These are phyloP conservation scores for Chaetomium olivaceum DNA, from an alignment of 2,329 filamentous ascomycete genomes.

Conservation along the genomic window DNA sequence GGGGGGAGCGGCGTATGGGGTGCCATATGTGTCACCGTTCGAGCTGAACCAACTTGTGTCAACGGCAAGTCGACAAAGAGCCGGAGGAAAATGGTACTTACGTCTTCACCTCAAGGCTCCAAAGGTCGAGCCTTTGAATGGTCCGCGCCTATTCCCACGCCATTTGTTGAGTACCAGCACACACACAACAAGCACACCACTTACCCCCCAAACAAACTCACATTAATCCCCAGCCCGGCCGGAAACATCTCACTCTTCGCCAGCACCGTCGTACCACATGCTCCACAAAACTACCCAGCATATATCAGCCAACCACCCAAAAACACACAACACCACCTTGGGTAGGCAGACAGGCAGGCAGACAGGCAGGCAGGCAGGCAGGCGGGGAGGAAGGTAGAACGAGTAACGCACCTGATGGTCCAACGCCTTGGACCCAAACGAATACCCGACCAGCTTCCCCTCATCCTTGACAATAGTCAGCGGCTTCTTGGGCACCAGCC, in stretches of 20 bases:
- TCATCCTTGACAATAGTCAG: conserved; percentile 52
- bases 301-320: not conserved
- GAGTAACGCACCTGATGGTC: conserved; percentile 44
- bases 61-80: not conserved
- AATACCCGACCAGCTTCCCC: conserved; percentile 46
- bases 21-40: conserved; percentile 41
- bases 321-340: too few species aligned
- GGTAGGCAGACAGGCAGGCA: too few species aligned
- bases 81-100: conserved; percentile 36
- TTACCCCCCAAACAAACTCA: conserved; percentile 31
- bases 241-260: conserved; percentile 30
- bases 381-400: too few species aligned
- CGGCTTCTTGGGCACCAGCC: conserved; percentile 35
- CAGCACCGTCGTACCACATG: conserved; percentile 50
- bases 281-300: conserved; percentile 50
- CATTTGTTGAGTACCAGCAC: not conserved
- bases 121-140: conserved; percentile 49
- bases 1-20: conserved; percentile 39
- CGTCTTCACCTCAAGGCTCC: conserved; percentile 41
- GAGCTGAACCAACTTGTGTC: conserved; percentile 35
- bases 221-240: conserved; percentile 45
- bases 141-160: conserved; percentile 40
- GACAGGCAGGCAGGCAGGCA: too few species aligned
- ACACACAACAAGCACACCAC: not conserved
- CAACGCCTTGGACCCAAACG: conserved; percentile 42